These are phyloP conservation scores for Narthecium ossifragum DNA, from an alignment of 106 monocot genomes.

Conservation along the genomic window DNA sequence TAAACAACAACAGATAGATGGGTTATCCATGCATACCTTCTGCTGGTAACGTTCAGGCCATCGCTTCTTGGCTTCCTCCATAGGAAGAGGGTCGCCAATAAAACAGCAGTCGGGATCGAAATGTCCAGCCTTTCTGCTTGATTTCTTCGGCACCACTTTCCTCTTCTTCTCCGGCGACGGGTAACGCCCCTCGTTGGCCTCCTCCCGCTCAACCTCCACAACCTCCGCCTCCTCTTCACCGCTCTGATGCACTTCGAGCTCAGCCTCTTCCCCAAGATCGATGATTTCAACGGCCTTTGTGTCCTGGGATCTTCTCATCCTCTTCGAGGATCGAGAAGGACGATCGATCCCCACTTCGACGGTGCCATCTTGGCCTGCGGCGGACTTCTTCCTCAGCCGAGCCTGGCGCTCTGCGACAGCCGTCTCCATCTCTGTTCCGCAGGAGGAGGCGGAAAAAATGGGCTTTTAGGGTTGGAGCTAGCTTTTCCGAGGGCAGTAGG, in stretches of 20 bases:
- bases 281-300: too few species aligned
- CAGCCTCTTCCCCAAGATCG: background rate
- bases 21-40: constrained; percentile 9
- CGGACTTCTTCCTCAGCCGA: too few species aligned
- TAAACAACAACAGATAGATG: background rate
- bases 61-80: constrained; percentile 27
- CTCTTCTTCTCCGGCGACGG: background rate
- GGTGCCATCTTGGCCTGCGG: too few species aligned
- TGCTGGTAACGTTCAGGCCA: constrained; percentile 60
- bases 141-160: background rate
- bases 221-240: constrained; percentile 2
- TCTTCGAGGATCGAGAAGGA: too few species aligned
- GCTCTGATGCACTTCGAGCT: background rate
- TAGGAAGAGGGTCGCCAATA: constrained; percentile 36
- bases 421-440: too few species aligned
- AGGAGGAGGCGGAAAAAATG: too few species aligned
- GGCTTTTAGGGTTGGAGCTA: too few species aligned
- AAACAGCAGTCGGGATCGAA: constrained; percentile 23
- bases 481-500: too few species aligned
- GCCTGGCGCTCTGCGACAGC: too few species aligned
- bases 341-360: too few species aligned
- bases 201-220: constrained; percentile 5
- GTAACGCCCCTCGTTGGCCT: background rate
- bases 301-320: too few species aligned
- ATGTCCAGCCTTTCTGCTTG: background rate